Base-by-base conservation (phyloP, 148 eudicot genomes). In the Fagopyrum esculentum region DNA sequence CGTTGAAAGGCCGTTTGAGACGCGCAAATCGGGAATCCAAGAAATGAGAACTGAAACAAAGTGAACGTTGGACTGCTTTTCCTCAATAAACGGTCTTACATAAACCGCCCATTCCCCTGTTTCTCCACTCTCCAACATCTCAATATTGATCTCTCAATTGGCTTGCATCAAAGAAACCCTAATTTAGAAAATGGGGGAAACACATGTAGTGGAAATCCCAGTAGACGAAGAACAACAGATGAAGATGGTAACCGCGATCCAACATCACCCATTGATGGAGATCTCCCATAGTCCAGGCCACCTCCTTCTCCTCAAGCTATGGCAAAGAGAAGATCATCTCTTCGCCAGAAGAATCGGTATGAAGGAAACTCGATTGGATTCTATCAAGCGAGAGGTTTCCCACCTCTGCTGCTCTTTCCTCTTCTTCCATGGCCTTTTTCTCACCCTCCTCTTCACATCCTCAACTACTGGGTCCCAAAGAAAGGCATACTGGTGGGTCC, bases 241-340 rank as follows among this genome's bases (percentile, higher is more conserved):
- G 0, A 80, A 75, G 44, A 72, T 71, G 6, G 69, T 73, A 11
- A 47, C 71, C 71, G 85, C 87, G 9, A 86, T 92, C 57, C 85
- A 89, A 46, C 81, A 89, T 79, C 98, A 93, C 83, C 98, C 98
- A 8, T 47, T 90, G 71, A 83, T 79, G 84, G 98, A 93, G 79
- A 93, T 93, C 68, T 93, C 98, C 0, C 72, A 79, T 50, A 87
- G 85, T 74, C 93, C 93, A 9, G 98, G 98, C 56, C 98, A 93
- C 73, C 88, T 93, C 52, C 77, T 93, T 47, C 91, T 93, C 44
- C 85, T 93, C 56, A 93, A 93, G 88, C 92, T 93, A 5, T 91
- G 88, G 89, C 98, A 93, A 73, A 77, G 98, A 78, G 91, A 93
- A 59, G 97, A 93, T 66, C 81, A 85, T 52, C 84, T 88, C 68